phyloP scores from a whole-genome alignment of 2,329 filamentous ascomycete species.

The Trichoderma endophyticum region DNA sequence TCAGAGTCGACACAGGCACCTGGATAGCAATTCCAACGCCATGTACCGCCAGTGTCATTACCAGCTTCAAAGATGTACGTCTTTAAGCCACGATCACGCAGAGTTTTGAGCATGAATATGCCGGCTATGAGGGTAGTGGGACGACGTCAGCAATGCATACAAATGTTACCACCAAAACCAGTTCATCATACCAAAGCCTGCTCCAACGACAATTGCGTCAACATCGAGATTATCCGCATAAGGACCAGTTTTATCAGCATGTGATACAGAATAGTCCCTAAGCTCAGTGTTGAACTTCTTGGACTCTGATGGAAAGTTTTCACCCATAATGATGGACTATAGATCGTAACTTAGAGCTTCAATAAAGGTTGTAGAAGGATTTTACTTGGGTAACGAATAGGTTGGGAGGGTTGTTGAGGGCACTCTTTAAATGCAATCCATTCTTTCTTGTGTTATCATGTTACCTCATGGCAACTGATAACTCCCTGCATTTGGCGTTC shows the following conservation, averaged over 20 bases:
- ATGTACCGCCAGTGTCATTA: conserved; percentile 49
- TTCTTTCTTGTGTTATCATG: background rate
- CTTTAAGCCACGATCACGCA: conserved; percentile 49
- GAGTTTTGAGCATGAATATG: conserved; percentile 49
- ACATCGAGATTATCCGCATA: conserved; percentile 44
- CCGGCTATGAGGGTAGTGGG: conserved; percentile 32
- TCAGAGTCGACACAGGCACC: conserved; percentile 54
- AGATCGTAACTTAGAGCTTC: background rate
- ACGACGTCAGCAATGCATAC: background rate
- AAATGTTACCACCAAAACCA: background rate
- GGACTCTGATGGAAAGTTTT: background rate
- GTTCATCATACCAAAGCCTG: conserved; percentile 39
- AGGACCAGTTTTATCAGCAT: conserved; percentile 33
- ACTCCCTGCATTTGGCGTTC: background rate
- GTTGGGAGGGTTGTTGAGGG: too few relatives aligned
- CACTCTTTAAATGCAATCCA: background rate
- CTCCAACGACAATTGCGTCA: conserved; percentile 44
- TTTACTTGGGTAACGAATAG: background rate
- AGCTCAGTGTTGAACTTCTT: conserved; percentile 43
- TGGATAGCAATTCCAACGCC: conserved; percentile 57
- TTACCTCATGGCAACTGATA: background rate
- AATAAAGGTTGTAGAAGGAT: background rate
- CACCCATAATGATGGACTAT: background rate
- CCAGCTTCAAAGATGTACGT: conserved; percentile 52
- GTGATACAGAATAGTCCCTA: conserved; percentile 36